Base-by-base conservation (phyloP, 257 asterid species). In the Coffea canephora region DNA sequence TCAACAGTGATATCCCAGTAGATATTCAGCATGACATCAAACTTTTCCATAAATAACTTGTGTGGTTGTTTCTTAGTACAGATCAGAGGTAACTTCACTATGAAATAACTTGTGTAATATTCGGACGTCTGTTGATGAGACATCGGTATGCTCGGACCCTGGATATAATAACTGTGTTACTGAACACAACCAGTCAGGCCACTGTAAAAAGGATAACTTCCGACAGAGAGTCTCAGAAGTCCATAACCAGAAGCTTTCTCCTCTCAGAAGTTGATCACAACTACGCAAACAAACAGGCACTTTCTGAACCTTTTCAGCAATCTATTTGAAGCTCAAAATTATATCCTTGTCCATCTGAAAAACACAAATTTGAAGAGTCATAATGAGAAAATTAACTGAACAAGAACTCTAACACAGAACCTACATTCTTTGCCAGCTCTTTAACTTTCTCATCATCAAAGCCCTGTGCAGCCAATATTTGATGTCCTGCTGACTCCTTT, bases 281-380 rank as follows among this genome's bases (percentile, higher is more conserved):
- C 69, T 48, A 67, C 15, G 54, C 31, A 6, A 79, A 59, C 65
- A 71, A 71, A 54, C 50, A 52, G 36, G 57, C 4, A 48, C 15
- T 45, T 49, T 68, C 31, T 6, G 39, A 69, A 39, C 78, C n/a
- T 25, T 62, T 77, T 71, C 31, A 74, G 78, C 65, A 8, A 69
- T 75, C 79, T 84, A 88, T 77, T 85, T 90, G 89, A 79, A 81
- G 89, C 83, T 86, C 86, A 83, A 72, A 79, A 82, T 82, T 75
- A 88, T 81, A 76, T 92, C 96, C 90, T 87, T 91, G 83, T 90
- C 94, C 91, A 87, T 89, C 98, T 92, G 96, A 87, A 52, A 80
- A 72, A 80, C 41, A n/a, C 68, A 27, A 43, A 68, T 49, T 36
- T 48, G 12, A 45, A 18, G 62, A 11, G 84, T 55, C 80, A 78